phyloP scores from a whole-genome alignment of 1,284 basidiomycete genomes.

The Cronartium ribicola region DNA sequence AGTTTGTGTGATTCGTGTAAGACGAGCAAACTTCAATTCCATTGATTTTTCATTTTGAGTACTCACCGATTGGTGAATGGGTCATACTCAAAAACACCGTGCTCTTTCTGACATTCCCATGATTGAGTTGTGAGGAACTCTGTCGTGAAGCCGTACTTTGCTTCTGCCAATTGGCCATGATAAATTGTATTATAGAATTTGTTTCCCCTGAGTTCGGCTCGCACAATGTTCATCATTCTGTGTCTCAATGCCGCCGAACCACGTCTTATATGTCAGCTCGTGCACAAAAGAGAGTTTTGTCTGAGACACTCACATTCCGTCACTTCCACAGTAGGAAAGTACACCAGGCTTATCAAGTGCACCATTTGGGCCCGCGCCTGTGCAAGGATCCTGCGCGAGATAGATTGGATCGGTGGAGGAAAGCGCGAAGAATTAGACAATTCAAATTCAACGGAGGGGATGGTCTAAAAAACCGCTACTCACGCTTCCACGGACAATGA shows the following conservation, averaged over 20 bases:
- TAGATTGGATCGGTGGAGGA: neutral
- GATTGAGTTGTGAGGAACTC: constrained; percentile 37
- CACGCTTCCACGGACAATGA: constrained; percentile 31
- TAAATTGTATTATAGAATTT: constrained; percentile 13
- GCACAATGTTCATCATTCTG: constrained; percentile 39
- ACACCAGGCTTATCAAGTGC: constrained; percentile 17
- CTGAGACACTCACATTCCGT: constrained; percentile 16
- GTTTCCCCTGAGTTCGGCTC: constrained; percentile 12
- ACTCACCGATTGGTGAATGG: constrained; percentile 21
- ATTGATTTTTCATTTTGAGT: neutral
- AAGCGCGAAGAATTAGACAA: neutral
- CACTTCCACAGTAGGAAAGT: constrained; percentile 37
- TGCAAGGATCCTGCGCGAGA: constrained; percentile 29
- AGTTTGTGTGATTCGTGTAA: neutral
- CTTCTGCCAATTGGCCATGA: constrained; percentile 16
- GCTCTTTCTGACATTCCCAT: constrained; percentile 40
- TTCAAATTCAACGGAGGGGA: neutral
- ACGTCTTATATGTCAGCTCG: neutral
- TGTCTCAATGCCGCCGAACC: neutral
- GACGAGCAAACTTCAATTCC: neutral
- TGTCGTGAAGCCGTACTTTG: constrained; percentile 36
- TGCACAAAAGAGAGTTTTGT: too few species aligned
- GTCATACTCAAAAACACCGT: constrained; percentile 34
- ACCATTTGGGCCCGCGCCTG: constrained; percentile 22
- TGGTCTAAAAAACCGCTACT: neutral